Evolutionary conservation across 139 green algal genomes (phyloP).

Genomic region (Desmodesmus armatus): DNA sequence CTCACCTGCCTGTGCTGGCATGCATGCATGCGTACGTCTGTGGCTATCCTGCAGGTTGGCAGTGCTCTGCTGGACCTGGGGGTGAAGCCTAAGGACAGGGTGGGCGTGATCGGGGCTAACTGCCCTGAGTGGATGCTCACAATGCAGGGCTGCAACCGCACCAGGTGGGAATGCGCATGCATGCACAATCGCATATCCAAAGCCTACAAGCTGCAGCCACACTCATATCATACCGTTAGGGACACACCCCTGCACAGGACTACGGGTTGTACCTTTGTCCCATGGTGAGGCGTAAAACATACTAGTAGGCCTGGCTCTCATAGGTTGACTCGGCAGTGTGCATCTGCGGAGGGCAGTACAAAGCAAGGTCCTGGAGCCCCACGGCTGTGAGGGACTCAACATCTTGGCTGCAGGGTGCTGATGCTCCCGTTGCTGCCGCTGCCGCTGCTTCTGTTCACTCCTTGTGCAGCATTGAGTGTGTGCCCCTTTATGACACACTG

Average conservation of each 20-base stretch:
- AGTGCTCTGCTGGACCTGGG: constrained; percentile 48
- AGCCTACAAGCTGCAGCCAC: not conserved
- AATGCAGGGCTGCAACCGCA: constrained; percentile 94
- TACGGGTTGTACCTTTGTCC: too few species aligned
- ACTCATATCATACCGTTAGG: too few species aligned
- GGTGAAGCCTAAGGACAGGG: constrained; percentile 25
- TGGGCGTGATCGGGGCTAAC: constrained; percentile 65
- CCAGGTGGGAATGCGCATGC: constrained; percentile 74
- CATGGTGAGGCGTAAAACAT: too few species aligned
- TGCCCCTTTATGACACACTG: constrained; percentile 92
- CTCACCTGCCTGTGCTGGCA: not conserved
- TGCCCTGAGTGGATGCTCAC: constrained; percentile 73
- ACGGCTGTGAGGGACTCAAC: not conserved
- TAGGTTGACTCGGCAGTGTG: too few species aligned
- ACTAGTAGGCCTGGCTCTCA: too few species aligned
- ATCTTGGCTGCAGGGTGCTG: not conserved
- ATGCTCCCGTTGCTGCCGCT: too few species aligned
- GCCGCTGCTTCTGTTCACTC: too few species aligned
- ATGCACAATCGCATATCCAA: not conserved
- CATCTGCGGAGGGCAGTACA: too few species aligned
- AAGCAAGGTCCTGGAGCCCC: not conserved
- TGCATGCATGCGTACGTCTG: not conserved
- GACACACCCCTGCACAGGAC: too few species aligned
- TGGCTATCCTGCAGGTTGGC: constrained; percentile 9
- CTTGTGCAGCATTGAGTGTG: constrained; percentile 78